Evolutionary conservation across 108 stramenopile species (phyloP).

Genomic region (Nitzschia putrida): DNA sequence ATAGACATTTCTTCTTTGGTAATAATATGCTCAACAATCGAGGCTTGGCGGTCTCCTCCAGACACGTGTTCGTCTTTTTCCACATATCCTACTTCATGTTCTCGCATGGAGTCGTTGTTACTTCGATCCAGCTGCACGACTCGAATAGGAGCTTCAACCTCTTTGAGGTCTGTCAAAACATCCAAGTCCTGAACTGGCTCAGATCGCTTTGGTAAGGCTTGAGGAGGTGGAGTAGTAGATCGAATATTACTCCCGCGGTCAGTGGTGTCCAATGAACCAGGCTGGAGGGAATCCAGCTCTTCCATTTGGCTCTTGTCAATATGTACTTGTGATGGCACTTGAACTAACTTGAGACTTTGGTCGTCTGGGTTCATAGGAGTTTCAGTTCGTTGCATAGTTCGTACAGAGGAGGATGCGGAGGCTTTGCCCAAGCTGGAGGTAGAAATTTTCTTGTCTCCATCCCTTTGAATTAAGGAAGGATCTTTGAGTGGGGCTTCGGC

Average conservation of each 20-base stretch:
- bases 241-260: background rate
- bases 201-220: background rate
- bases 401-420: background rate
- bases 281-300: too few relatives aligned
- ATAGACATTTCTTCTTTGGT: slow-evolving; percentile 26
- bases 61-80: background rate
- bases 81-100: slow-evolving; percentile 25
- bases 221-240: background rate
- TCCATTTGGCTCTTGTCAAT: background rate
- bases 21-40: slow-evolving; percentile 11
- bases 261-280: background rate
- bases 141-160: background rate
- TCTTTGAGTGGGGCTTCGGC: background rate
- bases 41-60: background rate
- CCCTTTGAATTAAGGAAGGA: background rate
- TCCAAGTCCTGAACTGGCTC: background rate
- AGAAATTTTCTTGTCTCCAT: background rate
- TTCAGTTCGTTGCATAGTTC: slow-evolving; percentile 1
- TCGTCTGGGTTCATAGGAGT: background rate
- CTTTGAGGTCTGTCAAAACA: background rate
- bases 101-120: background rate
- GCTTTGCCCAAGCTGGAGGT: background rate
- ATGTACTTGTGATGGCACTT: background rate
- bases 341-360: background rate
- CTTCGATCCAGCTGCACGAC: background rate